Conservation (phyloP, 2,329 filamentous ascomycete genomes). For the Tolypocladium inflatum region DNA sequence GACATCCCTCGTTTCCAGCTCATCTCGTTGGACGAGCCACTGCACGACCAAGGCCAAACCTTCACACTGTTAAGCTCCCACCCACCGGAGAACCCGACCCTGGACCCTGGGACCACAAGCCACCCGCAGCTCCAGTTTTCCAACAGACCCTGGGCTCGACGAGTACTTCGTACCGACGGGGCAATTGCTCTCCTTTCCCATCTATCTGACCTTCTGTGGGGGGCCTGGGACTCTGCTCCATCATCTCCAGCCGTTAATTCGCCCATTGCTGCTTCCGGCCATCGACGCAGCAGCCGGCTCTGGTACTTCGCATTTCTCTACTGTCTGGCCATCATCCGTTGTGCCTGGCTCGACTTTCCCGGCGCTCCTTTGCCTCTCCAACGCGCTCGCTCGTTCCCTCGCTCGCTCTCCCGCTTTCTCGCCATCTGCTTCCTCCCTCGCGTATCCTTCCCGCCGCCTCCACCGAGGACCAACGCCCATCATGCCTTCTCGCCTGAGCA, state of each 20-base stretch:
- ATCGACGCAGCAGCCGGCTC: background rate
- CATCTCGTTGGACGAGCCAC: background rate
- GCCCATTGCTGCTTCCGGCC: background rate
- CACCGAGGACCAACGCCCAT: background rate
- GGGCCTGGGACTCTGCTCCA: background rate
- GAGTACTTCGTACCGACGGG: background rate
- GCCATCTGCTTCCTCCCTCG: background rate
- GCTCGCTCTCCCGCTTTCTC: background rate
- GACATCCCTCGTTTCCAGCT: background rate
- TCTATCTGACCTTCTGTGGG: background rate
- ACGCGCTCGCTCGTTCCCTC: background rate
- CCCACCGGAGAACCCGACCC: background rate
- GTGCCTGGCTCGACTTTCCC: background rate
- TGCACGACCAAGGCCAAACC: background rate
- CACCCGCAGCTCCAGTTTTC: constrained; percentile 8
- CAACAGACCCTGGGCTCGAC: background rate
- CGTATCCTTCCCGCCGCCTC: background rate
- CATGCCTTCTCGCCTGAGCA: constrained; percentile 23
- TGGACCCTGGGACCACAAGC: background rate
- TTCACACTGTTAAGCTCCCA: background rate
- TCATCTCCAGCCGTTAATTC: background rate
- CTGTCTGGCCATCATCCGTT: background rate
- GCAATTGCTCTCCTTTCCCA: background rate
- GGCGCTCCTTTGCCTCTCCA: background rate
- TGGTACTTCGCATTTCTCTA: background rate